phyloP scores from a whole-genome alignment of 306 rosid genomes.

The Ormosia emarginata region DNA sequence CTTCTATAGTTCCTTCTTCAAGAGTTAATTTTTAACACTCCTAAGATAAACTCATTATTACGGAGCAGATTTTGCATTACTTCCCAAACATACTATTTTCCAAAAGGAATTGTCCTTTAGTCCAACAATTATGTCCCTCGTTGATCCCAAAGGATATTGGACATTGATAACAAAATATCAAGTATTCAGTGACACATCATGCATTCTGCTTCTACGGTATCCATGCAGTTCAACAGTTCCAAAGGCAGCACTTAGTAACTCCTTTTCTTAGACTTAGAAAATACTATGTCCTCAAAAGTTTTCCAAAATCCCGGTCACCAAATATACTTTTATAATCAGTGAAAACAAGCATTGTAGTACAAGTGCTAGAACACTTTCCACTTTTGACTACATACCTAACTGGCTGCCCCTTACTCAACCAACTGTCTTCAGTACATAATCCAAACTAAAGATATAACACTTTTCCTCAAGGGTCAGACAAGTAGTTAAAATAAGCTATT shows the following conservation, averaged over 20 bases:
- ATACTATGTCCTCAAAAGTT: neutral
- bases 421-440: conserved; percentile 12
- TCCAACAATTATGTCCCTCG: neutral
- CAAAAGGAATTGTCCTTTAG: neutral
- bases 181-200: neutral
- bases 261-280: neutral
- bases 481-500: neutral
- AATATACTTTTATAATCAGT: neutral
- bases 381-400: neutral
- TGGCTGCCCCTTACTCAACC: neutral
- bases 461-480: neutral
- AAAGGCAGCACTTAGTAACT: conserved; percentile 6
- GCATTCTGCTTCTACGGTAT: neutral
- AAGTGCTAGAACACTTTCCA: neutral
- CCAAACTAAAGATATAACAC: neutral
- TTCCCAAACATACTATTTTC: conserved; percentile 4
- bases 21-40: neutral
- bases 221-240: neutral
- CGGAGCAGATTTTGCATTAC: conserved; percentile 2
- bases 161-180: neutral
- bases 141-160: neutral
- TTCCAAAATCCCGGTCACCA: neutral
- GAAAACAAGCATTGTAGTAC: neutral
- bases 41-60: neutral
- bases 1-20: neutral